A percentile compares a stretch with the other conserved stretches of the same genome.
Conservation (phyloP, 495 filamentous ascomycete species). For the Parachaetomium inaequale region DNA sequence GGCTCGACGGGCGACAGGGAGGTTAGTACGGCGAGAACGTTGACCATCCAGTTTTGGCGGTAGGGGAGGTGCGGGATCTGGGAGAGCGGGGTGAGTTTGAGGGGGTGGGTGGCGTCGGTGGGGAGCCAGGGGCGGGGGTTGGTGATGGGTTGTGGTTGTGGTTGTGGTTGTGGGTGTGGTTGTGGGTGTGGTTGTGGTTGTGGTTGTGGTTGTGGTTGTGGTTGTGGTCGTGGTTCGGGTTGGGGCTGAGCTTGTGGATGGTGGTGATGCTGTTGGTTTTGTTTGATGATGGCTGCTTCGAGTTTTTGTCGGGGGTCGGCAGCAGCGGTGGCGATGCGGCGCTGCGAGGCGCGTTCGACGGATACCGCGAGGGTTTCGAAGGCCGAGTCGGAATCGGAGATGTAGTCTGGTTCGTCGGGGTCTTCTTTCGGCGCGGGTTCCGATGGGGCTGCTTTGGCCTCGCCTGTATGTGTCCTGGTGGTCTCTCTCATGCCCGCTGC, state of each 20-base stretch:
- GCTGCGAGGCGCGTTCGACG: background rate
- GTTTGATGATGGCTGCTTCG: conserved; percentile 16
- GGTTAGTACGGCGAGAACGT: conserved; percentile 42
- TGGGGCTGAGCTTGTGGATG: too few relatives aligned
- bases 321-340: background rate
- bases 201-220: background rate
- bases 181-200: background rate
- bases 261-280: background rate
- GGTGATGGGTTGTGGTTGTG: conserved; percentile 13
- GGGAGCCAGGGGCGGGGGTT: conserved; percentile 24
- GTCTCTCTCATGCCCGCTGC: background rate
- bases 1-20: conserved; percentile 41
- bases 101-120: conserved; percentile 26
- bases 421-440: background rate
- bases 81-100: conserved; percentile 42
- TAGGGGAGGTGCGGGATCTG: conserved; percentile 43
- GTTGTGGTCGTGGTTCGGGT: background rate
- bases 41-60: conserved; percentile 50
- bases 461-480: background rate
- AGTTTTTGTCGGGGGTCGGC: conserved; percentile 2
- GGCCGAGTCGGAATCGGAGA: conserved; percentile 22
- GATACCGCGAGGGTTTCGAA: conserved; percentile 17
- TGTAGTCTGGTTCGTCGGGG: conserved; percentile 4
- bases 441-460: too few relatives aligned
- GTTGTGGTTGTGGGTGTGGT: conserved; percentile 13